Conservation (phyloP, 1,139 yeast genomes). For the Nakaseomyces glabratus region DNA sequence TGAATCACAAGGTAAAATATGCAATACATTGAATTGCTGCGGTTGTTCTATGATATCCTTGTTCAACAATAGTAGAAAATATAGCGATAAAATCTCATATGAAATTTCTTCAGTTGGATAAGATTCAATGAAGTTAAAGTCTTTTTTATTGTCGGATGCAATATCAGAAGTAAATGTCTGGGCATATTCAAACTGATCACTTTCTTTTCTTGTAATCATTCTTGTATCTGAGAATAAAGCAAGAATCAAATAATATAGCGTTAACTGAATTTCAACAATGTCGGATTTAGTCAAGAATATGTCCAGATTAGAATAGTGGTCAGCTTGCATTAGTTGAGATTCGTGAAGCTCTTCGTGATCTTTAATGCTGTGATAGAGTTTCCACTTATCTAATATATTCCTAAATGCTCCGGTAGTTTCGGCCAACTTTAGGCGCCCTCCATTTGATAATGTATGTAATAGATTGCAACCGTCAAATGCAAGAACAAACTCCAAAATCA, state of each 20-base stretch:
- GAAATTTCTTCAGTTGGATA: conserved; percentile 17
- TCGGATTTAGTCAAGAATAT: conserved; percentile 19
- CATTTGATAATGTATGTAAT: conserved; percentile 16
- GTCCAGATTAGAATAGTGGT: conserved; percentile 3
- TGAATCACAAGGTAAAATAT: conserved; percentile 25
- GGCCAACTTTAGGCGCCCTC: conserved; percentile 15
- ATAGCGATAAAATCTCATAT: conserved; percentile 26
- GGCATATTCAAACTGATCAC: conserved; percentile 1
- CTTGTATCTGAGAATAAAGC: conserved; percentile 17
- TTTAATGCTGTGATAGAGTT: conserved; percentile 22
- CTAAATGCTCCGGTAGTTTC: conserved; percentile 22
- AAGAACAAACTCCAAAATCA: conserved; percentile 17
- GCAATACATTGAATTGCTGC: conserved; percentile 19
- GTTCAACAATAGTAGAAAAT: conserved; percentile 21
- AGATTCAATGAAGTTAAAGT: neutral
- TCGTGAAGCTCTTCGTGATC: conserved; percentile 19
- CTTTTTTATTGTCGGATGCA: neutral
- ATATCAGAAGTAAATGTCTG: conserved; percentile 1
- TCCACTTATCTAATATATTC: conserved; percentile 18
- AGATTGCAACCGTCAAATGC: conserved; percentile 25
- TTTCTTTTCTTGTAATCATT: conserved; percentile 7
- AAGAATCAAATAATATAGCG: conserved; percentile 23
- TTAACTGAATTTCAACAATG: conserved; percentile 26
- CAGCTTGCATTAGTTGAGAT: neutral
- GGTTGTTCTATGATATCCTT: conserved; percentile 18